Percentiles rank a stretch among this genome's conserved stretches.
Evolutionary conservation across 352 stramenopile genomes (phyloP).

Genomic region (Phytophthora pisi): DNA sequence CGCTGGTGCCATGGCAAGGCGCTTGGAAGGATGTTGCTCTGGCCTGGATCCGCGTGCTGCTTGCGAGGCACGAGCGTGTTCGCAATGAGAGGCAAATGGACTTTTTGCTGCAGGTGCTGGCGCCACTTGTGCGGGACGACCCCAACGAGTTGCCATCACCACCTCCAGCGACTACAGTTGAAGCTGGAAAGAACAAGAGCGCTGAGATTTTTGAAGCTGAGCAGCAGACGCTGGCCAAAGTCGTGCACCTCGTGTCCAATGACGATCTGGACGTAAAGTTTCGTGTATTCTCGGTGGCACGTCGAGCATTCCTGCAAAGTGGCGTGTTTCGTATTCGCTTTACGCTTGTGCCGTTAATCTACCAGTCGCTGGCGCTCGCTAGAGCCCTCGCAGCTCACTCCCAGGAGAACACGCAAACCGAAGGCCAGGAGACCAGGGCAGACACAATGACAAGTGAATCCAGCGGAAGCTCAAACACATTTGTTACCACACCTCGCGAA

Average conservation of each 20-base stretch:
- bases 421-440: constrained; percentile 19
- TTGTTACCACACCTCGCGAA: constrained; percentile 84
- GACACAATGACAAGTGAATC: constrained; percentile 3
- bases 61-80: constrained; percentile 47
- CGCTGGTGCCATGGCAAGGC: constrained; percentile 56
- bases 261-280: constrained; percentile 67
- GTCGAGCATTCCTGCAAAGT: constrained; percentile 83
- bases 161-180: constrained; percentile 6
- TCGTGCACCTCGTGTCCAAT: constrained; percentile 94
- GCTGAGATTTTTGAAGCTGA: constrained; percentile 81
- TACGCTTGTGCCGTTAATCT: constrained; percentile 95
- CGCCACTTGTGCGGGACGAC: constrained; percentile 91
- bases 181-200: constrained; percentile 22
- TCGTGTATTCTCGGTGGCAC: constrained; percentile 63
- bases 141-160: constrained; percentile 41
- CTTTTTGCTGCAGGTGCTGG: constrained; percentile 78
- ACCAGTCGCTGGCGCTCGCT: constrained; percentile 87
- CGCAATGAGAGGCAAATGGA: constrained; percentile 48
- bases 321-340: constrained; percentile 89
- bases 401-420: constrained; percentile 22
- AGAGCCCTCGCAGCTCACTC: constrained; percentile 38
- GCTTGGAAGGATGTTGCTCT: constrained; percentile 61
- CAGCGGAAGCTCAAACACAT: constrained; percentile 1
- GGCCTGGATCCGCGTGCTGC: constrained; percentile 51
- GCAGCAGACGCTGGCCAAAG: constrained; percentile 91